phyloP scores from a whole-genome alignment of 306 rosid genomes.

The Dalbergia cochinchinensis region DNA sequence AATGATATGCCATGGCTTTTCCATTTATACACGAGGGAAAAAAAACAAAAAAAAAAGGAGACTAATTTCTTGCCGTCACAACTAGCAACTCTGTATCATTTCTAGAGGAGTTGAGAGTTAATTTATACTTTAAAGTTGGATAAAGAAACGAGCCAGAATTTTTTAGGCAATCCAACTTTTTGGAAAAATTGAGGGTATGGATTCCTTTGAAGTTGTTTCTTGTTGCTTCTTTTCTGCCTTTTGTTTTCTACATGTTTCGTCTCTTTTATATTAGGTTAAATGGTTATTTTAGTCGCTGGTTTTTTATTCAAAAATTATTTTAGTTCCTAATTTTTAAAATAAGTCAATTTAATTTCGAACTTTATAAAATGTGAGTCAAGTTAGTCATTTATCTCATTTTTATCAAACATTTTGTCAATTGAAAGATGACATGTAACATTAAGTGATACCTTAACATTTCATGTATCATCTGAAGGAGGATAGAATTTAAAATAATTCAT shows the following conservation, averaged over 20 bases:
- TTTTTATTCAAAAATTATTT: no score
- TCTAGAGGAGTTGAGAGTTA: constrained; percentile 34
- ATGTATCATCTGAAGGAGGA: no score
- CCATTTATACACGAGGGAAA: constrained; percentile 45
- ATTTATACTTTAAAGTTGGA: constrained; percentile 57
- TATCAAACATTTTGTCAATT: no score
- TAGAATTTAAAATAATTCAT: no score
- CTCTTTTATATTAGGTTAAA: no score
- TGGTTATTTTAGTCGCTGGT: no score
- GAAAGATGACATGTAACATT: no score
- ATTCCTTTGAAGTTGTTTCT: constrained; percentile 42
- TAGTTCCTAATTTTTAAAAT: no score
- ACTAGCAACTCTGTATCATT: constrained; percentile 48
- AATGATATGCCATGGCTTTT: constrained; percentile 52
- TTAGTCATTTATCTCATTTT: no score
- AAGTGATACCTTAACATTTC: no score
- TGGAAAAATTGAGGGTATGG: constrained; percentile 52
- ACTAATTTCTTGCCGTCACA: constrained; percentile 34
- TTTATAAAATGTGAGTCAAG: no score
- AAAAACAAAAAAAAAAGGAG: constrained; percentile 6
- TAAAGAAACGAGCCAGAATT: constrained; percentile 65
- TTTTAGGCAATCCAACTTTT: constrained; percentile 70
- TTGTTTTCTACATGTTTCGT: background rate
- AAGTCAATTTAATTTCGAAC: no score
- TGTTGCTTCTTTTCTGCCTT: constrained; percentile 5